Base-by-base conservation (phyloP, 805 yeast genomes). In the Candida bentonensis region DNA sequence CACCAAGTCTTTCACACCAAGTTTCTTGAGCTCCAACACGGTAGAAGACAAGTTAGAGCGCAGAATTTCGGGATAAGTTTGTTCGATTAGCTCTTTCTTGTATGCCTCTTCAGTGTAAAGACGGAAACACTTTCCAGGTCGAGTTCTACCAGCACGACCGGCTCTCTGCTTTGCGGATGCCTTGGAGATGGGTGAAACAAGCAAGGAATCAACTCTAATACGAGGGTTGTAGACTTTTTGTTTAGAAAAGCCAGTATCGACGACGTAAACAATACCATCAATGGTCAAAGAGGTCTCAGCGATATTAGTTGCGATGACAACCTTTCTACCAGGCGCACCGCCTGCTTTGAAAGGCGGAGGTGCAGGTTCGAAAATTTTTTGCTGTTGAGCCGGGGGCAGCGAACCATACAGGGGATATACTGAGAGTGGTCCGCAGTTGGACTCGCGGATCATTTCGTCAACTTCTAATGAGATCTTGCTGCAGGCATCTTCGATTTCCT, bases 71-170 rank as follows among this genome's bases (percentile, higher is more conserved):
- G 98, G 98, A 58, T 89, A 85, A 55, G 94, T 82, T 62, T 94
- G 97, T 57, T 89, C 96, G 50, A 86, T 83, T 56, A 89, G 71
- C 62, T 92, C 97, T 59, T 84, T 82, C 59, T 86, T 78, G 70
- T 86, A 89, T 1, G 97, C 96, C 56, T 87, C 96, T 61, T 92
- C 96, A 1, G 98, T 92, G 66, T 89, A 89, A 44, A 89, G 70
- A 59, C 98, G 74, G 74, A 89, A 89, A 65, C 96, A 89, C 63
- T 92, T 89, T 59, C 98, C 98, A 15, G 97, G 96, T 57, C 95
- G 77, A 4, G 96, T 89, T 76, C 98, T 89, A 68, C 98, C 98
- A 45, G 98, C 98, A 74, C 98, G 84, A 74, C 98, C 98, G 27
- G 97, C 97, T 65, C 98, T 78, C 65, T 89, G 98, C 65, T 89